Conservation (phyloP, 164 flowering plant species). For the Platanus orientalis region DNA sequence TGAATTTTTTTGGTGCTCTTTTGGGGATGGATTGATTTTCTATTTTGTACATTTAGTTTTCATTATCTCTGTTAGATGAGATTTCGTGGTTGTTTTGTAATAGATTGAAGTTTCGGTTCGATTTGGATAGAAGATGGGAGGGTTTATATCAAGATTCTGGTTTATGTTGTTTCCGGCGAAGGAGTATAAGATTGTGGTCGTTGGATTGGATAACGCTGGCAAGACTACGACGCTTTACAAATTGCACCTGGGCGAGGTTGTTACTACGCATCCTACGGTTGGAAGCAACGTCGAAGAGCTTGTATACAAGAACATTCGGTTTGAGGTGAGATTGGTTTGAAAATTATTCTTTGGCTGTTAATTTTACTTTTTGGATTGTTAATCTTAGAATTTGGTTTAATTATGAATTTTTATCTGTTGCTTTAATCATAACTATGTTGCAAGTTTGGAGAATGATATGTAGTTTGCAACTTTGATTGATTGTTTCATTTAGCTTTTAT, state of each 20-base stretch:
- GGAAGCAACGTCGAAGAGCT: constrained; percentile 99
- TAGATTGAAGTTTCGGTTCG: constrained; percentile 1
- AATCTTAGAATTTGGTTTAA: too few species aligned
- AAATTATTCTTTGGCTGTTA: too few species aligned
- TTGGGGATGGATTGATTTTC: too few species aligned
- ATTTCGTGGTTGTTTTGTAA: not conserved
- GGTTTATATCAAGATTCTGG: constrained; percentile 78
- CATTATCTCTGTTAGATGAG: not conserved
- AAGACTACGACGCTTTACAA: constrained; percentile 97
- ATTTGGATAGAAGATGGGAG: constrained; percentile 52
- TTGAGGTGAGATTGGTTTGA: constrained; percentile 77
- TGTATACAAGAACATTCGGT: constrained; percentile 92
- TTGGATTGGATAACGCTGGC: constrained; percentile 97
- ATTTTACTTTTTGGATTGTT: too few species aligned
- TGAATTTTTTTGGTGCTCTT: too few species aligned
- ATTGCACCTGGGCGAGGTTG: constrained; percentile 95
- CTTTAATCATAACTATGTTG: too few species aligned
- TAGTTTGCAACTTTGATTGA: too few species aligned
- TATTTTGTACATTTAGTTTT: too few species aligned
- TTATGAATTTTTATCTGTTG: too few species aligned
- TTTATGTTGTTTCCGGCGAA: constrained; percentile 95
- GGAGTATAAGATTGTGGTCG: constrained; percentile 93
- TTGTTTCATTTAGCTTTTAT: too few species aligned
- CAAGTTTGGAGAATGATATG: too few species aligned
- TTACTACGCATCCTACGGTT: constrained; percentile 93